Conservation (phyloP, 2,329 filamentous ascomycete genomes). For the Leptographium procerum region DNA sequence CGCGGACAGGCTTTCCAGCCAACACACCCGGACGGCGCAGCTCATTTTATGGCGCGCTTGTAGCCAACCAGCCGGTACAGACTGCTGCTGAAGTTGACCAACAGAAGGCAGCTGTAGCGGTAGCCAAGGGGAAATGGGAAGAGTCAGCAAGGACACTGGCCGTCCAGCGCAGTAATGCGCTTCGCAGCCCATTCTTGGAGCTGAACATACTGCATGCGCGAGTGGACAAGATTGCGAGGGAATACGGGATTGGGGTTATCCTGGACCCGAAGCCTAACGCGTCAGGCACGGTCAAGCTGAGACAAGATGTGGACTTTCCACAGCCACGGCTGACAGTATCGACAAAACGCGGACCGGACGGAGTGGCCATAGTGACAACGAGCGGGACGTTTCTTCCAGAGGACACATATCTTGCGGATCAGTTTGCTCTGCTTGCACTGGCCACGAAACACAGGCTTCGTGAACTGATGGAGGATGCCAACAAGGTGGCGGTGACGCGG, state of each 20-base stretch:
- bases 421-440: slow-evolving; percentile 71
- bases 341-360: slow-evolving; percentile 47
- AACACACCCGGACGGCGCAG: slow-evolving; percentile 43
- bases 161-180: slow-evolving; percentile 52
- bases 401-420: slow-evolving; percentile 66
- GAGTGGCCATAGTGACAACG: slow-evolving; percentile 49
- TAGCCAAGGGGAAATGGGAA: slow-evolving; percentile 53
- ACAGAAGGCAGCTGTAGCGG: slow-evolving; percentile 53
- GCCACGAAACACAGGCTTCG: slow-evolving; percentile 71
- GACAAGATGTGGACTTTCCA: slow-evolving; percentile 36
- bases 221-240: slow-evolving; percentile 45
- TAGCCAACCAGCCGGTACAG: slow-evolving; percentile 51
- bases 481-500: slow-evolving; percentile 56
- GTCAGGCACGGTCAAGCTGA: slow-evolving; percentile 33
- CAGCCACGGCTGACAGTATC: slow-evolving; percentile 41
- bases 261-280: slow-evolving; percentile 39
- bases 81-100: slow-evolving; percentile 35
- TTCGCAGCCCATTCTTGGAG: slow-evolving; percentile 62
- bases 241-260: slow-evolving; percentile 45
- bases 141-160: slow-evolving; percentile 52
- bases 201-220: slow-evolving; percentile 50
- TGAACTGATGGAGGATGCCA: slow-evolving; percentile 66
- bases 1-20: slow-evolving; percentile 41
- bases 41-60: slow-evolving; percentile 53
- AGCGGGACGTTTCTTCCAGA: slow-evolving; percentile 61